These are phyloP conservation scores for Rhododendron williamsianum DNA, from an alignment of 148 eudicot species.

Conservation along the genomic window DNA sequence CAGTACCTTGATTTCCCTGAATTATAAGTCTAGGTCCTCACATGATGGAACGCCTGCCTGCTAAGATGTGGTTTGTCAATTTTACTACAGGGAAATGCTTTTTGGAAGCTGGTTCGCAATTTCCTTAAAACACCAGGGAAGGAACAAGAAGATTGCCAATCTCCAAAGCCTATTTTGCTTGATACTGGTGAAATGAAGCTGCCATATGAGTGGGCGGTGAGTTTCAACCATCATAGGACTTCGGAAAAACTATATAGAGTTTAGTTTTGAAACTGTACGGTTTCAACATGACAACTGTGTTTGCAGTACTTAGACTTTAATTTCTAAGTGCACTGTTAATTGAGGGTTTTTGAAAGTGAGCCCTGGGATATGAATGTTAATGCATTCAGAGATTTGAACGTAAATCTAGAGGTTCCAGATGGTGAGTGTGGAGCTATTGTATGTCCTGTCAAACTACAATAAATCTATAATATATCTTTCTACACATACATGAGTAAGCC, in stretches of 20 bases:
- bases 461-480: not conserved
- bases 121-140: slow-evolving; percentile 59
- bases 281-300: not conserved
- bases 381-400: not conserved
- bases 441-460: not conserved
- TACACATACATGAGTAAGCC: not conserved
- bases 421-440: not conserved
- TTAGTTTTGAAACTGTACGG: not conserved
- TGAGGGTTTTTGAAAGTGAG: not conserved
- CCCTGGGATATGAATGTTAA: not conserved
- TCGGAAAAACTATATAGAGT: not conserved
- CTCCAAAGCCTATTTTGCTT: slow-evolving; percentile 81
- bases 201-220: slow-evolving; percentile 99
- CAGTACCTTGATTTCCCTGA: not conserved
- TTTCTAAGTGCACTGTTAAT: not conserved
- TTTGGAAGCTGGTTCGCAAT: slow-evolving; percentile 81
- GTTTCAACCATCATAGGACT: slow-evolving; percentile 21
- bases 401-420: not conserved
- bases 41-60: not conserved
- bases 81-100: slow-evolving; percentile 68
- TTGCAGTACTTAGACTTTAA: not conserved
- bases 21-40: not conserved
- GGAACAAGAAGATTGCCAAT: slow-evolving; percentile 72
- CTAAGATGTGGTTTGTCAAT: slow-evolving; percentile 2
- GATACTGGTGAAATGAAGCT: slow-evolving; percentile 93